Percentiles rank a stretch among this genome's conserved stretches.
phyloP scores from a whole-genome alignment of 2,329 filamentous ascomycete species.

The Colletotrichum sp. region DNA sequence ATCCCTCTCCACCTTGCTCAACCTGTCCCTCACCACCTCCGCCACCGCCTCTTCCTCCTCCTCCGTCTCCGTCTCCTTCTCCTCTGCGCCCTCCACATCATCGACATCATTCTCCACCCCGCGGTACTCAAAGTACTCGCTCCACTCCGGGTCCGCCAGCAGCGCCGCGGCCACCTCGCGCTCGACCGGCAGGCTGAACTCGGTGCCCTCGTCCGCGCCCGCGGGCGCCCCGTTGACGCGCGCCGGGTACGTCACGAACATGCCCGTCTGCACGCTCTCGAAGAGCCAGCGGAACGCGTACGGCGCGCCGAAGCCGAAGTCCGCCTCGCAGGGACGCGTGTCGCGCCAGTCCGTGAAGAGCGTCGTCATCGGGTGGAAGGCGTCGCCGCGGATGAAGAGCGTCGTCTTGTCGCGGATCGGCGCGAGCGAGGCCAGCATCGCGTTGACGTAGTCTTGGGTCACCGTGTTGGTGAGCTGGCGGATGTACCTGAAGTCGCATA shows the following conservation, averaged over 20 bases:
- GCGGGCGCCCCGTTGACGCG: constrained; percentile 25
- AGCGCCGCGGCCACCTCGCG: constrained; percentile 33
- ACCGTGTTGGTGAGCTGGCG: constrained; percentile 36
- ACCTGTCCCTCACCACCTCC: background rate
- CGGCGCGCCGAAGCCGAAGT: constrained; percentile 43
- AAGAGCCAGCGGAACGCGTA: constrained; percentile 34
- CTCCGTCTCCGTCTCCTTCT: background rate
- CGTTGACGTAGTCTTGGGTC: constrained; percentile 34
- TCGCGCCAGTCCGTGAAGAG: constrained; percentile 41
- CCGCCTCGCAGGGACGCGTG: constrained; percentile 26
- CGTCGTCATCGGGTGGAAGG: constrained; percentile 38
- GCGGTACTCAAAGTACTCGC: constrained; percentile 40
- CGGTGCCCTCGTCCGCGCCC: constrained; percentile 37
- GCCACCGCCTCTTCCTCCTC: background rate
- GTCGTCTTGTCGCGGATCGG: constrained; percentile 39
- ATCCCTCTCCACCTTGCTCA: background rate
- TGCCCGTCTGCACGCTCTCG: constrained; percentile 30
- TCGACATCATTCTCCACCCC: constrained; percentile 32
- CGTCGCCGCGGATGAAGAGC: constrained; percentile 36
- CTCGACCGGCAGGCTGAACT: constrained; percentile 39
- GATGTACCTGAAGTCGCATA: constrained; percentile 17
- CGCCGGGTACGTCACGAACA: constrained; percentile 33
- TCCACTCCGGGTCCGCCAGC: constrained; percentile 38
- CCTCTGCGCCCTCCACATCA: background rate
- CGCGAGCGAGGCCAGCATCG: constrained; percentile 34